Evolutionary conservation across 2,329 filamentous ascomycete species (phyloP), one percentile per base, ranked within the genome.

Genomic region (Allantophomopsis cytisporea): DNA sequence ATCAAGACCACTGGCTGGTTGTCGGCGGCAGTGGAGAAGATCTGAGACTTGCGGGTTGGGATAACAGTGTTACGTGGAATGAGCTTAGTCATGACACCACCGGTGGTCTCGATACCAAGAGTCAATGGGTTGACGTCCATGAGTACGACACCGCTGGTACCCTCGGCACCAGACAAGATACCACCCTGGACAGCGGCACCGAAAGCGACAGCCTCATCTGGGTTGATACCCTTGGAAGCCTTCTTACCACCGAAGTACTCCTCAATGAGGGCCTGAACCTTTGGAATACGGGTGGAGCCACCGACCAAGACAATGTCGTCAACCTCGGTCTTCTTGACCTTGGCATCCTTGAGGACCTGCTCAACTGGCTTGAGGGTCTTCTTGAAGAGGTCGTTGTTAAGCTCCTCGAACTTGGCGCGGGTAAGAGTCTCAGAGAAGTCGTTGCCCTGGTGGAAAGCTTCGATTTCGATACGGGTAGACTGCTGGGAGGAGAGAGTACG

Each of bases 371-470:
- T 94, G 50, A 96, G 77, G 43, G 91, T 96, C 77, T 91, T 94
- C 81, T 94, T 94, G 82, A 96, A 96, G 46, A 96, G 80, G 57
- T 96, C 89, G 54, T 88, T 88, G 83, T 96, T 96, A 55, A 96
- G 77, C 69, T 96, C 89, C 70, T 98, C 91, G 57, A 98, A 96
- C 76, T 96, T 96, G 73, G 91, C 91, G 54, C 89, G 85, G 62
- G 89, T 95, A 39, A 98, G 77, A 47, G 87, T 95, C 79, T 96
- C 89, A 37, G 88, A 95, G 74, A 96, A 94, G 65, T 96, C 91
- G 52, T 94, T 81, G 70, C 91, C 91, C 54, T 94, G 79, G 68
- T 85, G 83, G 83, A 98, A 94, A 52, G 85, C 81, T 66, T 98
- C 91, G 49, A 98, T 95, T 69, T 96, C 91, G 53, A 94, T 87